Conservation (phyloP, 306 rosid species). For the Castanea crenata region DNA sequence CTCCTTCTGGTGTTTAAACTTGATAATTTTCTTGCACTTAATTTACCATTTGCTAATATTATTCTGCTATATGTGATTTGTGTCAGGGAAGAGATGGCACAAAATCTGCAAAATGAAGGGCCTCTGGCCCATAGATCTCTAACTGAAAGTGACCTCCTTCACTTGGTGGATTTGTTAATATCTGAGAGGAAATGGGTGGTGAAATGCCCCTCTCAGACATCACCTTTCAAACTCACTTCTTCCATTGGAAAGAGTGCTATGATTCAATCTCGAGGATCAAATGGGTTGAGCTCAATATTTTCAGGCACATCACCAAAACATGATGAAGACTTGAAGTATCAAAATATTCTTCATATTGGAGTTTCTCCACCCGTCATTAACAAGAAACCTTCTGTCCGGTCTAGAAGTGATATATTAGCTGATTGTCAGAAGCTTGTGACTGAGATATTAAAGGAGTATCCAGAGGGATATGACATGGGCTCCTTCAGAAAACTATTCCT, state of each 20-base stretch:
- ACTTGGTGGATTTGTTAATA: conserved; percentile 62
- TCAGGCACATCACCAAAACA: conserved; percentile 21
- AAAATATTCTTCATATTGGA: conserved; percentile 32
- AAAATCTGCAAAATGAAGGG: conserved; percentile 51
- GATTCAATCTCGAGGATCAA: conserved; percentile 29
- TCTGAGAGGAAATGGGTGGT: conserved; percentile 76
- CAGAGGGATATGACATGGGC: conserved; percentile 53
- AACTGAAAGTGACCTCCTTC: conserved; percentile 41
- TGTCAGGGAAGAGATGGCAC: conserved; percentile 66
- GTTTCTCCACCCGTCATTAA: conserved; percentile 30
- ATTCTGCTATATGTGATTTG: conserved; percentile 14
- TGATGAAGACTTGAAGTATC: conserved; percentile 36
- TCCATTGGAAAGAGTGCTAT: conserved; percentile 24
- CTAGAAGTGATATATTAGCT: conserved; percentile 39
- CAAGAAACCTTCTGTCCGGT: conserved; percentile 29
- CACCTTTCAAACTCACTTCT: conserved; percentile 52
- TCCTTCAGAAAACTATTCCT: conserved; percentile 44
- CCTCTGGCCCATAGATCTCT: conserved; percentile 45
- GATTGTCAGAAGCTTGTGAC: conserved; percentile 64
- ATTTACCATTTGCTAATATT: background rate
- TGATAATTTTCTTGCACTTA: background rate
- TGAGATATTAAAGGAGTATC: conserved; percentile 49
- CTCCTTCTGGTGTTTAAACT: background rate
- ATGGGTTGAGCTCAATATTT: conserved; percentile 60
- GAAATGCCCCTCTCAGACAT: conserved; percentile 48